Conservation (phyloP, 2,329 filamentous ascomycete species). For the Curvularia verruculosa region DNA sequence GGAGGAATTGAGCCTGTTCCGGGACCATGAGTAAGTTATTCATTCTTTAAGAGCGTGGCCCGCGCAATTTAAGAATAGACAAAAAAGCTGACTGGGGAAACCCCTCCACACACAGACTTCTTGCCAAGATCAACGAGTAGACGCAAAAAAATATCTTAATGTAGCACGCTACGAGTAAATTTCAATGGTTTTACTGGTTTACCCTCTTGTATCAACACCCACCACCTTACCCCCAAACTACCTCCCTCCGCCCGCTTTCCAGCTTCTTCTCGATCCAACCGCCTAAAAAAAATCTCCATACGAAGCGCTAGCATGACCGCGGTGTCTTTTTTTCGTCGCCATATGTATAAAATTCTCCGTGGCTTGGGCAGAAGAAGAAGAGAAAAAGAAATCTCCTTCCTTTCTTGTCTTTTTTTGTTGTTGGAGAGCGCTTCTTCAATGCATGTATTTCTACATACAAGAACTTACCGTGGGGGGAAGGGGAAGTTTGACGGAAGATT, state of each 20-base stretch:
- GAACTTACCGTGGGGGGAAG: too few species aligned
- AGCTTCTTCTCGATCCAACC: conserved; percentile 7
- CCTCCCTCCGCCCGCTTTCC: neutral
- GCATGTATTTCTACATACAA: conserved; percentile 29
- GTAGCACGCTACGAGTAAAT: neutral
- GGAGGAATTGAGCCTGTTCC: conserved; percentile 94
- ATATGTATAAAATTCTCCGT: conserved; percentile 16
- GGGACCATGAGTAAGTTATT: conserved; percentile 92
- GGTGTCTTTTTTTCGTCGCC: conserved; percentile 42
- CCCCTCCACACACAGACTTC: conserved; percentile 72
- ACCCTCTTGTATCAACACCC: conserved; percentile 37
- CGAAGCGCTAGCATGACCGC: conserved; percentile 38
- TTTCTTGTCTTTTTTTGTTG: conserved; percentile 21
- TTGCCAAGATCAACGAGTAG: conserved; percentile 99
- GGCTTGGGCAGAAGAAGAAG: conserved; percentile 27
- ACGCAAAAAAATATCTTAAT: conserved; percentile 3
- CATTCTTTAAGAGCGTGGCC: too few species aligned
- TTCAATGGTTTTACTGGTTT: conserved; percentile 29
- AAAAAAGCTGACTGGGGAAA: conserved; percentile 7
- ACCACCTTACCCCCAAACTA: conserved; percentile 5
- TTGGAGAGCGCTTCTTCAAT: conserved; percentile 20
- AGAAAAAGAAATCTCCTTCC: too few species aligned
- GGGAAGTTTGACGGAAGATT: too few species aligned
- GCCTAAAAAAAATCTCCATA: conserved; percentile 10
- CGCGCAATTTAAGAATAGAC: neutral